Base-by-base conservation (phyloP, 805 yeast species). In the Saccharomycopsis fermentans region DNA sequence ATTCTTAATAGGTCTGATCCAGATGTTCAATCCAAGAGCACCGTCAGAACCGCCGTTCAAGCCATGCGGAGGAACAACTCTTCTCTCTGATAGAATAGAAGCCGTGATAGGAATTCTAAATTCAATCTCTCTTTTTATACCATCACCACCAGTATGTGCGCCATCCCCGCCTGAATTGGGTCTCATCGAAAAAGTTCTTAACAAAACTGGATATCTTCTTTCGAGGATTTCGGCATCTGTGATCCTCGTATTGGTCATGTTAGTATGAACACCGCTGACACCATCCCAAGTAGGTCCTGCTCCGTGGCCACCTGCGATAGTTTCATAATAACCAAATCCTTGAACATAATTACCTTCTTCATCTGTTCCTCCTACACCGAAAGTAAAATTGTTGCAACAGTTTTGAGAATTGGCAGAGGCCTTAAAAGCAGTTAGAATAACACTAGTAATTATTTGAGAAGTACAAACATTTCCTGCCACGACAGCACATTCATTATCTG, bases 371-470 rank as follows among this genome's bases (percentile, higher is more conserved):
- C 85, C 88, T 29, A 80, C 81, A 26, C 97, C 97, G 74, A 61
- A 92, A 0, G 97, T 91, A 65, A 92, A 81, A 71, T 92, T 94
- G 71, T 94, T 92, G 70, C 96, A 89, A 60, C 94, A 90, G 50
- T 97, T 97, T 72, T 92, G 98, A 0, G 97, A 90, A 63, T 90
- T 97, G 1, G 97, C 97, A 74, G 90, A 87, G 4, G 90, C 90
- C 61, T 81, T 78, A 69, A 94, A 90, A 0, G 98, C 94, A 65
- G 84, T 85, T 66, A 92, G 75, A 47, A 94, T 81, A 1, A 87
- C 92, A 71, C 91, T 97, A 0, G 96, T 90, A 53, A 94, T 83
- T 65, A 97, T 79, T 71, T 94, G 98, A 1, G 97, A 86, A 0
- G 98, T 92, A 72, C 91, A 86, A 6, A 92, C 98, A 69, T 92